Evolutionary conservation across 345 rosid genomes (phyloP), one percentile per base, ranked within the genome.

Genomic region (Chamaenerion angustifolium): DNA sequence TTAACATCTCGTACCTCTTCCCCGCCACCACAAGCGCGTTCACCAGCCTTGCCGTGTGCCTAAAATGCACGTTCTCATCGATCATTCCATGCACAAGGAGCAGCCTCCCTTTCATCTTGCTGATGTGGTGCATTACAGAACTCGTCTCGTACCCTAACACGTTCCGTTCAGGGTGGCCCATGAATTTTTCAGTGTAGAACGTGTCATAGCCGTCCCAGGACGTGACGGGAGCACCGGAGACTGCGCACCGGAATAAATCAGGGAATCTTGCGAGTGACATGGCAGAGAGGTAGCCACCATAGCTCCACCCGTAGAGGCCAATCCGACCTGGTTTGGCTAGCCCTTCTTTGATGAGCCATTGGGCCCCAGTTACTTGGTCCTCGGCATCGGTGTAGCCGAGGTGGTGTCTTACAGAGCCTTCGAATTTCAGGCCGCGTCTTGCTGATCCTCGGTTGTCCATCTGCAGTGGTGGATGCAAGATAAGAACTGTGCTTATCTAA

Each of bases 191-290:
- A 0, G 98, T 81, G 67, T 90, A 90, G 64, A 83, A 90, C 0
- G 95, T 71, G 75, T 90, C 94, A 5, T 83, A 90, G 0, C 96
- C 96, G 51, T 90, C 98, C 98, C 98, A 90, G 15, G 96, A 78
- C 17, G 98, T 86, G 19, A 90, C 98, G 0, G 96, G 96, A 16
- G 96, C 96, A 49, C 95, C 98, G 0, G 89, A 66, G 35, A 86
- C 71, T 2, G 95, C 96, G 1, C 93, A 90, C 8, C 46, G 25
- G 59, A 86, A 90, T 21, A 81, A 68, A 42, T 83, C 78, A 25
- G 93, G 94, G 64, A 73, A 80, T 52, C 74, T 68, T 11, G 76
- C 72, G 52, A 90, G 52, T 40, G 71, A 65, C 76, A 75, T 71
- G 25, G 96, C 88, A 19, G 98, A 83, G 62, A 90, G 86, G 56